Evolutionary conservation across 257 asterid species (phyloP).

Genomic region (Plantago major): DNA sequence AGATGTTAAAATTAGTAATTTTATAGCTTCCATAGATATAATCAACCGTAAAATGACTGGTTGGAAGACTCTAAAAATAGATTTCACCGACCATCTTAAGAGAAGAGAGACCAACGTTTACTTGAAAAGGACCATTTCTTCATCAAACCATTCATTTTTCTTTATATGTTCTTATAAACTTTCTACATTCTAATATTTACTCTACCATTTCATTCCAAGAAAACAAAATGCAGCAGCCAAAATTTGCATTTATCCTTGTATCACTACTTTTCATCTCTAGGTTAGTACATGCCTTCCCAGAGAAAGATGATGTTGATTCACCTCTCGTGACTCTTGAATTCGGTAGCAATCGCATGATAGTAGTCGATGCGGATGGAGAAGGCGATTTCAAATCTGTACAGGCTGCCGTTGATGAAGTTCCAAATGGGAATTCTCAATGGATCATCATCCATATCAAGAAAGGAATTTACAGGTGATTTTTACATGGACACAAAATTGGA

Average conservation of each 20-base stretch:
- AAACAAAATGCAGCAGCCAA: slow-evolving; percentile 2
- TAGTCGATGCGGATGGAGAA: slow-evolving; percentile 54
- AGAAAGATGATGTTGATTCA: slow-evolving; percentile 41
- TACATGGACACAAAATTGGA: background rate
- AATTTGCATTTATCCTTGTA: slow-evolving; percentile 21
- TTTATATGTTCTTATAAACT: background rate
- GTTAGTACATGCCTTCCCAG: slow-evolving; percentile 34
- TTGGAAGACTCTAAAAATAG: slow-evolving; percentile 7
- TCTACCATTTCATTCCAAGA: background rate
- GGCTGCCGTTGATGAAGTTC: slow-evolving; percentile 66
- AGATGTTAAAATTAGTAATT: too few relatives aligned
- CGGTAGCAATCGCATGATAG: slow-evolving; percentile 30
- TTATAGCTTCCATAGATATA: too few relatives aligned
- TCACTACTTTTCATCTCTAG: slow-evolving; percentile 21
- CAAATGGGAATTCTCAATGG: slow-evolving; percentile 69
- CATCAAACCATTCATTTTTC: background rate
- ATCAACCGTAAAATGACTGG: background rate
- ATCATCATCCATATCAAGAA: slow-evolving; percentile 47
- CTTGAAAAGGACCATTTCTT: background rate
- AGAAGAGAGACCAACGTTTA: background rate
- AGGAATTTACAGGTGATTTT: slow-evolving; percentile 68
- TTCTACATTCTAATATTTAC: background rate
- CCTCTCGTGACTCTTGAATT: slow-evolving; percentile 15
- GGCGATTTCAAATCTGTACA: slow-evolving; percentile 52
- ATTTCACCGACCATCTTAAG: background rate